A percentile compares a stretch with the other conserved stretches of the same genome.
phyloP scores from a whole-genome alignment of 1,139 yeast genomes.

The Sugiyamaella paludigena region DNA sequence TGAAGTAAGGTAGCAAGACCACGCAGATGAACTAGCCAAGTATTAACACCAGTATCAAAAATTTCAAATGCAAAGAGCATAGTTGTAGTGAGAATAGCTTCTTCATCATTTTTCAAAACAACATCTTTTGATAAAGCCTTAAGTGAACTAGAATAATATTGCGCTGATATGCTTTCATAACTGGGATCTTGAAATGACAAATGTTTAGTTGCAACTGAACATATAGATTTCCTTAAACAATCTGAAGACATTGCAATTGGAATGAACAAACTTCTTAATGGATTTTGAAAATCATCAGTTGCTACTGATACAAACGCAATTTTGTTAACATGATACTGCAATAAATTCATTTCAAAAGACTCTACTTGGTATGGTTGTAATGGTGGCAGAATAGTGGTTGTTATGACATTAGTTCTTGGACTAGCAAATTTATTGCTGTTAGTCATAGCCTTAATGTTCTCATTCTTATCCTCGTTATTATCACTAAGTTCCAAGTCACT shows the following conservation, averaged over 20 bases:
- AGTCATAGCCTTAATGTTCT: too few species aligned
- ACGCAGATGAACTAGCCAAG: constrained; percentile 11
- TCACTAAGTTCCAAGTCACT: too few species aligned
- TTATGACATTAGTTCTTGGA: too few species aligned
- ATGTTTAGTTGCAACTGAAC: constrained; percentile 13
- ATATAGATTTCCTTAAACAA: constrained; percentile 10
- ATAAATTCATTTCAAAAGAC: constrained; percentile 10
- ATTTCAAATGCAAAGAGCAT: constrained; percentile 14
- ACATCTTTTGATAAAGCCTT: constrained; percentile 4
- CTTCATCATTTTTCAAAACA: constrained; percentile 6
- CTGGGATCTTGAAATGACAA: constrained; percentile 5
- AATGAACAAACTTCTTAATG: constrained; percentile 11
- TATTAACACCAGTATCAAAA: constrained; percentile 13
- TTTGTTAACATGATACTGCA: constrained; percentile 13
- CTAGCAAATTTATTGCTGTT: too few species aligned
- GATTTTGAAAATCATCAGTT: constrained; percentile 11
- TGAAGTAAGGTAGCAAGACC: constrained; percentile 9
- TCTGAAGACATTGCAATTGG: constrained; percentile 12
- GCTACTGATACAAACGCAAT: constrained; percentile 13
- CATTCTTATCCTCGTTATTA: too few species aligned
- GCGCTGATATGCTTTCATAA: constrained; percentile 4
- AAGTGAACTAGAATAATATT: constrained; percentile 11
- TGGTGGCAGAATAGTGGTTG: too few species aligned
- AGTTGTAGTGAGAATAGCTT: constrained; percentile 9
- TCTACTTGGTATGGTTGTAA: neutral